These are phyloP conservation scores for Geotrichum australiense DNA, from an alignment of 1,139 yeast species.

Conservation along the genomic window DNA sequence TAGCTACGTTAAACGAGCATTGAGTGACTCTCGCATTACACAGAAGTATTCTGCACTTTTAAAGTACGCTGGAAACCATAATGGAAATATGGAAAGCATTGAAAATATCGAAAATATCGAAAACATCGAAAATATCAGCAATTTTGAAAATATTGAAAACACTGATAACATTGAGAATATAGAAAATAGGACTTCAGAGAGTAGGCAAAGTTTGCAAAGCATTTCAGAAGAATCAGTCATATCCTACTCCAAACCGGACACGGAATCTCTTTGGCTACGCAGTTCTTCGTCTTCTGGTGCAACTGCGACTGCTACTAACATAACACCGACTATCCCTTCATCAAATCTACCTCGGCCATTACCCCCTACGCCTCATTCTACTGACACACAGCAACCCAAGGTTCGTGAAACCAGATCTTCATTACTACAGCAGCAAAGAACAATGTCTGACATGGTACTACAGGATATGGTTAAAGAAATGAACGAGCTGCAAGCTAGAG, in stretches of 20 bases:
- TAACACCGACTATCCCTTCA: not conserved
- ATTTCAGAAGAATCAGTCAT: slow-evolving; percentile 4
- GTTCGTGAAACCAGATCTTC: slow-evolving; percentile 7
- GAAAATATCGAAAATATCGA: not conserved
- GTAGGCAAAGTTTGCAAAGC: slow-evolving; percentile 4
- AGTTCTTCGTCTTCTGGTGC: slow-evolving; percentile 3
- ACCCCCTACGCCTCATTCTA: slow-evolving; percentile 11
- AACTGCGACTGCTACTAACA: slow-evolving; percentile 1
- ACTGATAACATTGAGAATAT: not conserved
- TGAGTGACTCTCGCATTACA: slow-evolving; percentile 18
- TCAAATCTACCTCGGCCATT: slow-evolving; percentile 9
- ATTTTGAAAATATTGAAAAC: not conserved
- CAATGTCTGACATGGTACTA: slow-evolving; percentile 25
- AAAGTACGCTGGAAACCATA: not conserved
- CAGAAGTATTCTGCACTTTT: slow-evolving; percentile 20
- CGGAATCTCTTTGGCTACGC: slow-evolving; percentile 8
- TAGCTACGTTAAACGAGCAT: slow-evolving; percentile 18
- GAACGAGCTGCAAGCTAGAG: slow-evolving; percentile 26
- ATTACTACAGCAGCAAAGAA: slow-evolving; percentile 19
- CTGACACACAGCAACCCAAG: not conserved
- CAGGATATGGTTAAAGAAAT: slow-evolving; percentile 28
- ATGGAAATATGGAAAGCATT: not conserved
- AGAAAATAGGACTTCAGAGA: not conserved
- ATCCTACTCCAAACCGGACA: slow-evolving; percentile 2
- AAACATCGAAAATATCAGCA: not conserved